phyloP scores from a whole-genome alignment of 805 yeast species.

The Sugiyamaella mastotermitis region DNA sequence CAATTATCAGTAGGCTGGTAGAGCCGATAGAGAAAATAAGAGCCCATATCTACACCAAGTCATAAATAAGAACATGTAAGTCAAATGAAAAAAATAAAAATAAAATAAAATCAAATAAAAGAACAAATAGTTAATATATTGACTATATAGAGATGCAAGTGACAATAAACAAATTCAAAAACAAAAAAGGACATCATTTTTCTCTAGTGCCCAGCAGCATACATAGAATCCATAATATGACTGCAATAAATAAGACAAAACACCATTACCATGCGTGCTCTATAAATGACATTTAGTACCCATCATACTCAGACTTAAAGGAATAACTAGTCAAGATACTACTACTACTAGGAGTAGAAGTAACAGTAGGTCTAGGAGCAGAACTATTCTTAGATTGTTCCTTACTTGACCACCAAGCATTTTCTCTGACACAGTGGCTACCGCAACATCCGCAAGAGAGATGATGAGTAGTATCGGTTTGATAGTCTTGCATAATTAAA shows the following conservation, averaged over 20 bases:
- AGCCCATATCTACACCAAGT: too few species aligned
- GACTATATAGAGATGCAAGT: too few species aligned
- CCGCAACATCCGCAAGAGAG: constrained; percentile 38
- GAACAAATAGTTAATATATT: too few species aligned
- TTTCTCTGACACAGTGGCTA: constrained; percentile 34
- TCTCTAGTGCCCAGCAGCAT: too few species aligned
- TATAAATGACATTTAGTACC: background rate
- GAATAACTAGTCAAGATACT: constrained; percentile 5
- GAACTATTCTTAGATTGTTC: constrained; percentile 7
- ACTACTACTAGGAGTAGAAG: constrained; percentile 8
- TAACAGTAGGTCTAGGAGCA: constrained; percentile 7
- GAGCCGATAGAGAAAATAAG: too few species aligned
- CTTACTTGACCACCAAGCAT: constrained; percentile 34
- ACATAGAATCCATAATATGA: too few species aligned
- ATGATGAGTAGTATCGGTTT: constrained; percentile 45
- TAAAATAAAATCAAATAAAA: too few species aligned
- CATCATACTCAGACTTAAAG: background rate
- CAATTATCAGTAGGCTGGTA: too few species aligned
- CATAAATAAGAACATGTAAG: too few species aligned
- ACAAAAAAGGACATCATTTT: too few species aligned
- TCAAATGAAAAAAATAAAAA: too few species aligned
- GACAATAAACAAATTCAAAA: too few species aligned
- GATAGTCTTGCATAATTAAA: constrained; percentile 49
- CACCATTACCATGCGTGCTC: background rate
- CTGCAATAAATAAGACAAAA: background rate